Evolutionary conservation across 768 basidiomycete genomes (phyloP), one percentile per base, ranked within the genome.

Genomic region (Phlebiopsis gigantea): DNA sequence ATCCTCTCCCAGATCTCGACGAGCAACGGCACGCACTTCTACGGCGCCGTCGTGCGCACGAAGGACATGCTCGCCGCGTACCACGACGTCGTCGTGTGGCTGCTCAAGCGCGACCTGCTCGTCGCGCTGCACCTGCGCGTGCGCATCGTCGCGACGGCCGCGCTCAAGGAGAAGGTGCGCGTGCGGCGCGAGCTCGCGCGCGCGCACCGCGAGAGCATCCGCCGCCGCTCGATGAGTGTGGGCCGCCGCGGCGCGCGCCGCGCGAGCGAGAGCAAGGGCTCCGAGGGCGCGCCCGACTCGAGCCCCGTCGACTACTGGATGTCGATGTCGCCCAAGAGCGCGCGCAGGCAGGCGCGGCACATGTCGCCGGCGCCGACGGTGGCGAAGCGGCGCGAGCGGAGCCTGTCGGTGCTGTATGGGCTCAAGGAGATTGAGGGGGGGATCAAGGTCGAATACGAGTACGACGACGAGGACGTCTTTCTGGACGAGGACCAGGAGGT

Each of bases 81-180:
- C 69, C 80, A 87, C 61, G 84, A 92, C 25, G 89, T 95, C 28
- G 83, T 98, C 10, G 72, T 88, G 34, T 98, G 95, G 96, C 82
- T 98, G 77, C 77, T 98, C 34, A 89, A 89, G 66, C 83, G 85
- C 41, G 93, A 93, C 65, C 77, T 98, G 61, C 75, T 98, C 17
- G 79, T 90, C 52, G 88, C 90, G 17, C 77, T 93, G 25, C 94
- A 95, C 66, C 82, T 94, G 14, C 85, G 88, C 34, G 84, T 96
- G 53, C 85, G 94, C 28, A 77, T 98, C 42, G 81, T 93, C 31
- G 93, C 90, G 0, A 85, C 90, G 0, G 75, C 78, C 4, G 81
- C 84, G 46, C 73, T 98, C 56, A 98, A 97, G 71, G 68, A 78
- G 42, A 75, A 75, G 9, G 92, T 90, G n/a, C 78, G 79, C 50